Evolutionary conservation across 768 basidiomycete genomes (phyloP), one percentile per base, ranked within the genome.

Genomic region (Russula ochroleuca): DNA sequence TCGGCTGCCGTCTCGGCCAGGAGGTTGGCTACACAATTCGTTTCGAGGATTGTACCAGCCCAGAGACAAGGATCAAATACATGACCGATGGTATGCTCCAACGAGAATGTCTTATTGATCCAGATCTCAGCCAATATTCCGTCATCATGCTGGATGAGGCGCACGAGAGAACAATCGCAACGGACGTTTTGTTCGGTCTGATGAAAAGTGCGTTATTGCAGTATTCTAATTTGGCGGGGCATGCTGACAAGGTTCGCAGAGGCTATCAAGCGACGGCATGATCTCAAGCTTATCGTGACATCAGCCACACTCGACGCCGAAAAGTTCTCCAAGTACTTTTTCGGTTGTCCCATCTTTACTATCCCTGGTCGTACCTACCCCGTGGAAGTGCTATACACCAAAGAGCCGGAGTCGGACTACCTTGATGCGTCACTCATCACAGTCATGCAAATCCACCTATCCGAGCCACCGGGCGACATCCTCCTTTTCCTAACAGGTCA

Each of bases 61-160:
- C 97, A 4, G 97, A 99, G 76, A 98, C 97, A 3, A 87, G 90
- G 72, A 99, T 99, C 82, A 99, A 98, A 76, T 99, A 97, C 82
- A 98, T 99, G 97, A 99, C 97, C 71, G 97, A 98, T 72, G 97
- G 97, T 78, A 98, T 99, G 94, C 82, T 99, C 28, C 92, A 98
- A 71, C 85, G 97, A 76, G 97, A 99, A 79, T 93, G 90, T 67
- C 79, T 99, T 58, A 91, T 98, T 72, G 97, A 99, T 71, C 96
- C 96, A 6, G 86, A 97, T 64, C 88, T 94, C 73, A 91, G 86
- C 64, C 83, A 86, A 52, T 99, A 99, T 73, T 93, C 92, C 2
- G 93, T 98, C 59, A 79, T 99, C 75, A 99, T 99, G 90, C 80
- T 99, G 73, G 97, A 99, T 73, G 97, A 99, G 77, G 97, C 97